A percentile compares a stretch with the other conserved stretches of the same genome.
These are phyloP conservation scores for Testicularia cyperi DNA, from an alignment of 1,284 basidiomycete species.

Conservation along the genomic window DNA sequence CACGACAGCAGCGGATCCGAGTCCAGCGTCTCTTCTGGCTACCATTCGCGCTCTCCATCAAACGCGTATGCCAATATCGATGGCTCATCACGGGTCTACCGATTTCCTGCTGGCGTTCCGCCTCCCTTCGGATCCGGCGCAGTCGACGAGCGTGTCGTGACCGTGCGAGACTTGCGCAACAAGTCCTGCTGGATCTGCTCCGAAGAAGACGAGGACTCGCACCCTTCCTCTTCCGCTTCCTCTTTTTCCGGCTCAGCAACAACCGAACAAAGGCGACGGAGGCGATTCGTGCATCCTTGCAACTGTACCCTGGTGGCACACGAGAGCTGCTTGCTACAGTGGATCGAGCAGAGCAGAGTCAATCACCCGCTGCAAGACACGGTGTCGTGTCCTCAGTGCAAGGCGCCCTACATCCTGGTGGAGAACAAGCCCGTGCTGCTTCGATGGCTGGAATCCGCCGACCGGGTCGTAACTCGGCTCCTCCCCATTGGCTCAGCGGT, in stretches of 20 bases:
- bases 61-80: conserved; percentile 14
- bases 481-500: conserved; percentile 27
- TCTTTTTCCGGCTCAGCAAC: not conserved
- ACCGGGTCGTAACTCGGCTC: conserved; percentile 16
- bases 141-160: conserved; percentile 21
- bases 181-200: conserved; percentile 53
- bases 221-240: not conserved
- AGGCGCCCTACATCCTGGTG: conserved; percentile 36
- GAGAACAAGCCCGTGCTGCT: conserved; percentile 37
- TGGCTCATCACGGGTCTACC: conserved; percentile 21
- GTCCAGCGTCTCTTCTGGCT: too few species aligned
- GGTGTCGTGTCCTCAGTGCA: conserved; percentile 47
- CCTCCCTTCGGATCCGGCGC: conserved; percentile 4
- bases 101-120: conserved; percentile 19
- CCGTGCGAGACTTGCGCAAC: conserved; percentile 41
- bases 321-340: conserved; percentile 44
- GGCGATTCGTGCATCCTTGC: conserved; percentile 49
- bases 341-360: conserved; percentile 42
- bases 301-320: conserved; percentile 53
- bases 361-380: conserved; percentile 18
- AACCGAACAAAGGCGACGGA: not conserved
- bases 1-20: too few species aligned
- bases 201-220: conserved; percentile 41
- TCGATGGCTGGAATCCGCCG: conserved; percentile 25
- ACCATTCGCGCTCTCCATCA: not conserved